Conservation (phyloP, 352 stramenopile species). For the Aphanomyces invadans region DNA sequence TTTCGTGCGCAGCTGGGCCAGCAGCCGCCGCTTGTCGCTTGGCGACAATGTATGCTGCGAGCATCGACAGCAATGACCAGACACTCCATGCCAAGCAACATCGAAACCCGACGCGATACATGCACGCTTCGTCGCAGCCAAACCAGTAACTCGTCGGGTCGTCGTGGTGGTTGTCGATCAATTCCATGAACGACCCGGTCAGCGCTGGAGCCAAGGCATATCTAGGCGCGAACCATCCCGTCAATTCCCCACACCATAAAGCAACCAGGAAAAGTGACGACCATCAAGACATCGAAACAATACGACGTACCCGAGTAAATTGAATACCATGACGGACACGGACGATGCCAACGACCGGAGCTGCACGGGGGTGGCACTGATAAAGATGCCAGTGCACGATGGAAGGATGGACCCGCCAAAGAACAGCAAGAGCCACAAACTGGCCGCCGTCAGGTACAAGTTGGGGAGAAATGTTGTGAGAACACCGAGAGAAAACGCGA, state of each 20-base stretch:
- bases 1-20: background rate
- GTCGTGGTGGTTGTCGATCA: constrained; percentile 54
- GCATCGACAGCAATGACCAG: constrained; percentile 68
- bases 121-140: constrained; percentile 67
- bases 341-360: constrained; percentile 69
- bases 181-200: constrained; percentile 74
- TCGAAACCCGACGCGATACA: constrained; percentile 69
- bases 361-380: constrained; percentile 66
- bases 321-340: constrained; percentile 79
- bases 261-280: background rate
- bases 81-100: constrained; percentile 78
- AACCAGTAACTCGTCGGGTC: constrained; percentile 59
- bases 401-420: constrained; percentile 74
- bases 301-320: constrained; percentile 57
- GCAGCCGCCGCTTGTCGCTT: constrained; percentile 23
- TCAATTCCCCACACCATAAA: too few relatives aligned
- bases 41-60: constrained; percentile 44
- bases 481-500: constrained; percentile 51
- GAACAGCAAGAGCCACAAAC: constrained; percentile 75
- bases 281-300: background rate
- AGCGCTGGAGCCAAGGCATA: constrained; percentile 59
- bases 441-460: constrained; percentile 61
- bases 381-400: constrained; percentile 79
- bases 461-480: constrained; percentile 73
- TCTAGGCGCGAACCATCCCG: background rate